Base-by-base conservation (phyloP, 495 filamentous ascomycete species). In the Chaetomidium leptoderma region DNA sequence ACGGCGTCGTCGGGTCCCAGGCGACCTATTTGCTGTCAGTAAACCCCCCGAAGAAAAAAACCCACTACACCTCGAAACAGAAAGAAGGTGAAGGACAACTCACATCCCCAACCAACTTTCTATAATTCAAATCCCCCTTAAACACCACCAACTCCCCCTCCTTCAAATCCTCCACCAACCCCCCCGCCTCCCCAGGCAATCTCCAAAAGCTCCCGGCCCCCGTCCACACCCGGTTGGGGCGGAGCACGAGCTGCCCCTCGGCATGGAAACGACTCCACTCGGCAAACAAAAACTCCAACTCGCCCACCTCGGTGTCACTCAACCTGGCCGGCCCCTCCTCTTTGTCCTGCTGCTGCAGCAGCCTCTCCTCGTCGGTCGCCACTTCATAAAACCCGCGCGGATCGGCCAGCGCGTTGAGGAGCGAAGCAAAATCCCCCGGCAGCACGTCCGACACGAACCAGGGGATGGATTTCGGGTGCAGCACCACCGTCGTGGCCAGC, bases 381-480 rank as follows among this genome's bases (percentile, higher is more conserved):
- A 82, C 84, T 47, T 80, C 75, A 70, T 91, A 97, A 75, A 96
- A 96, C 6, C 70, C 42, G 62, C 85, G 81, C 0, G 93, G 88
- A 57, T 84, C 77, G 5, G 83, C 79, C n/a, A 97, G 79, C 4
- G 86, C 86, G 49, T 79, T 82, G 21, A 97, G 81, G 5, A 98
- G 80, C 51, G 87, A 83, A 0, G 76, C 79, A 62, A 98, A 96
- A 66, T 98, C 93, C 24, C 72, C 78, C 0, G 91, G 90, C 11
- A 95, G 71, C 13, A 97, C 93, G 63, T 98, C 93, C 0, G 90
- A 96, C 44, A 98, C 93, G 63, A 97, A 98, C 93, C 93, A 98
- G 0, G 93, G 93, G 50, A 97, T 88, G 33, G 83, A 82, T 72
- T 98, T 98, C 6, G 93, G 90, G 67, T 96, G 91, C 8, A 98